phyloP scores from a whole-genome alignment of 139 green algal genomes.

The Ettlia oleoabundans region DNA sequence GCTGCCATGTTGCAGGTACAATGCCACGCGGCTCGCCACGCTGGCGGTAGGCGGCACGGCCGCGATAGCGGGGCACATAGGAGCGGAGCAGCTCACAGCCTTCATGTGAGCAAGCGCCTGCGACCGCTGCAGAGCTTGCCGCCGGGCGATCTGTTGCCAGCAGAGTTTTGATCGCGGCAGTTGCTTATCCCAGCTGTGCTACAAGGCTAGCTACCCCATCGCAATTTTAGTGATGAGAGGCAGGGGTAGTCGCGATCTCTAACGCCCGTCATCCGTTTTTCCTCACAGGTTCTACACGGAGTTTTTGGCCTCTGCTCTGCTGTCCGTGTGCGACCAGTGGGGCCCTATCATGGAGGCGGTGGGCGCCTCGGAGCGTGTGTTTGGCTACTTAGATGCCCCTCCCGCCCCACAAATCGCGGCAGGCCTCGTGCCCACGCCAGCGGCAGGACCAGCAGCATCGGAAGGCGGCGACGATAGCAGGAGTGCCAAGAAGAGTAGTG shows the following conservation, averaged over 20 bases:
- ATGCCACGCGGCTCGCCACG: constrained; percentile 52
- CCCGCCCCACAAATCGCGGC: constrained; percentile 66
- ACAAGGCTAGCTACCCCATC: no score
- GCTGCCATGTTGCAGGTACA: no score
- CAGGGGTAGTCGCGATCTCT: no score
- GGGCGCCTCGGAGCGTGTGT: constrained; percentile 54
- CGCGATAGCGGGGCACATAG: constrained; percentile 57
- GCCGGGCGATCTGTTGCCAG: neutral
- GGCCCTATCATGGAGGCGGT: constrained; percentile 59
- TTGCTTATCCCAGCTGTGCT: no score
- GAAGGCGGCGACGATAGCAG: neutral
- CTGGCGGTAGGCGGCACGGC: constrained; percentile 72
- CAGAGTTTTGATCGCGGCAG: neutral
- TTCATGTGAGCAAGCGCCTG: constrained; percentile 43
- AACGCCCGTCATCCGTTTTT: neutral
- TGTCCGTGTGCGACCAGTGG: constrained; percentile 86
- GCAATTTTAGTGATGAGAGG: no score
- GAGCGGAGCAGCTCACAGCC: constrained; percentile 73
- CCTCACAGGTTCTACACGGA: constrained; percentile 66
- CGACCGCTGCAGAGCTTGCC: neutral
- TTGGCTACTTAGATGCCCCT: constrained; percentile 64
- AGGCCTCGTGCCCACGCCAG: neutral
- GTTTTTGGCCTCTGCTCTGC: constrained; percentile 71
- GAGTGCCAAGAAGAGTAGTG: neutral
- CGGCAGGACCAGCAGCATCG: neutral